Evolutionary conservation across 225 moss, liverwort and hornwort species (phyloP).

Genomic region (Pseudoscleropodium purum): DNA sequence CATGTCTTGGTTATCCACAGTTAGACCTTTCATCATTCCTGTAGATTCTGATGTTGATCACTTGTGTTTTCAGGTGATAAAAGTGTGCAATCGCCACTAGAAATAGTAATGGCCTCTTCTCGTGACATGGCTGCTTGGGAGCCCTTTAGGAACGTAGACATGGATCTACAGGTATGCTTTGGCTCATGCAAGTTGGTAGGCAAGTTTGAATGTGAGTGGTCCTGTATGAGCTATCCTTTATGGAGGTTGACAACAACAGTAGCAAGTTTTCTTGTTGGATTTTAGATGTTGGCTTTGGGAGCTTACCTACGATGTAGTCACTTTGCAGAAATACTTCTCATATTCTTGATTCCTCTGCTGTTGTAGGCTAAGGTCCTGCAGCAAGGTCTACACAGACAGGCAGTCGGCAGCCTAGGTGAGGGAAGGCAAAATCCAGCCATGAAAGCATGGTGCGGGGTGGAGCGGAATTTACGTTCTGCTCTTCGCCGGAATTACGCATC

Average conservation of each 20-base stretch:
- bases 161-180: conserved; percentile 77
- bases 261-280: background rate
- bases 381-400: conserved; percentile 28
- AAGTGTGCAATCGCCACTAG: conserved; percentile 61
- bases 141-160: conserved; percentile 86
- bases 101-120: conserved; percentile 49
- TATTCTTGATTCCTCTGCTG: background rate
- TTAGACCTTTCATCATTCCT: background rate
- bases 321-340: background rate
- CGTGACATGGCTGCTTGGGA: conserved; percentile 81
- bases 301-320: background rate
- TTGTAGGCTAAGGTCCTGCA: conserved; percentile 70
- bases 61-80: conserved; percentile 57
- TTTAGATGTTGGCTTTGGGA: background rate
- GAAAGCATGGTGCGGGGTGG: conserved; percentile 86
- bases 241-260: background rate
- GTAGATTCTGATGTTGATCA: background rate
- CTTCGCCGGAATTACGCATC: conserved; percentile 74
- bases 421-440: conserved; percentile 48
- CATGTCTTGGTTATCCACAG: background rate
- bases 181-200: background rate
- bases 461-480: conserved; percentile 61
- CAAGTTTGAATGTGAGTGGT: background rate
- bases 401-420: conserved; percentile 4
- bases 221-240: background rate